These are phyloP conservation scores for Solanum hybrid DNA, from an alignment of 305 asterid species.

Conservation along the genomic window DNA sequence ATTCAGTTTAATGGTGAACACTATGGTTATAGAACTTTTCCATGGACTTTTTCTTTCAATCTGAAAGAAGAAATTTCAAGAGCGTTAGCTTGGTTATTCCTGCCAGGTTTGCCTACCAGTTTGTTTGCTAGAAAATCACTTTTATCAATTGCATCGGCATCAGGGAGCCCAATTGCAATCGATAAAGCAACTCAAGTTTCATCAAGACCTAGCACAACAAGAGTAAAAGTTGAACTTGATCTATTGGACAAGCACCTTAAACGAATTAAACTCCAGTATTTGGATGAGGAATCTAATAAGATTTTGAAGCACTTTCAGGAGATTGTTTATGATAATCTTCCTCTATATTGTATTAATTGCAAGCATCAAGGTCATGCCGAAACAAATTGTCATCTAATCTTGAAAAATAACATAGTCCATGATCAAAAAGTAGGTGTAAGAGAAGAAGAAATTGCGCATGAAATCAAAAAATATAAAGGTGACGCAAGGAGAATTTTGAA, in stretches of 20 bases:
- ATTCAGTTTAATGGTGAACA: neutral
- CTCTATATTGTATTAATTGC: neutral
- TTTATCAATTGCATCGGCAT: neutral
- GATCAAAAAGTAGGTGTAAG: neutral
- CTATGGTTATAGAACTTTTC: neutral
- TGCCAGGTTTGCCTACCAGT: neutral
- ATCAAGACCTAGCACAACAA: neutral
- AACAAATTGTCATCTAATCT: neutral
- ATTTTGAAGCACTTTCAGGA: neutral
- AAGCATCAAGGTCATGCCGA: neutral
- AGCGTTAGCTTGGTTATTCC: neutral
- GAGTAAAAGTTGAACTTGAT: neutral
- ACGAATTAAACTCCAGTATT: neutral
- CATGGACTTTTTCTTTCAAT: neutral
- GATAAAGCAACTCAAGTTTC: neutral
- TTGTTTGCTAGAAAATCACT: neutral
- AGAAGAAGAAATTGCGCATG: neutral
- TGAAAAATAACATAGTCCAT: neutral
- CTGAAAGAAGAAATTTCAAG: neutral
- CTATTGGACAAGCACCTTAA: neutral
- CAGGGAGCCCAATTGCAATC: neutral
- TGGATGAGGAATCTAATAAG: neutral
- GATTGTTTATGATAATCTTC: neutral
- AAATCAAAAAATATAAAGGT: neutral
- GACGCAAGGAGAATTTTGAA: neutral